Evolutionary conservation across 192 early-diverging fungal genomes (phyloP), one percentile per base, ranked within the genome.

Genomic region (Obelidium mucronatum): DNA sequence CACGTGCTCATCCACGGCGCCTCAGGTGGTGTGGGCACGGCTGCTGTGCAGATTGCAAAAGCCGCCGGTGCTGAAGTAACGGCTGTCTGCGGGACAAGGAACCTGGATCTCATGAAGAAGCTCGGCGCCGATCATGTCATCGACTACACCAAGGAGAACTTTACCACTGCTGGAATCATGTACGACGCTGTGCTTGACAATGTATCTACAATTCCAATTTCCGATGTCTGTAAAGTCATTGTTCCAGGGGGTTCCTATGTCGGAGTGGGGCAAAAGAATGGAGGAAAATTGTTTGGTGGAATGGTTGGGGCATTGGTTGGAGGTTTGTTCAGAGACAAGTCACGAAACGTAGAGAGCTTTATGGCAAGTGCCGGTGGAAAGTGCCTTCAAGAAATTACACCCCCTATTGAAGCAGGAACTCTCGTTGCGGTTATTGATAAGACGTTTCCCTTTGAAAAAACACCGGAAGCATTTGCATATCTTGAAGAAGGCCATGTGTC

Each of bases 1-100:
- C 87, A 86, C 77, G 91, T 94, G 40, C 83, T 97, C 42, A 87
- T 96, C 31, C 94, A 97, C 79, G 96, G 93, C 6, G 96, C 91
- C 3, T 94, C 94, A n/a, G 91, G 91, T 37, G 94, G 94, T 48
- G 94, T 97, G 1, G 94, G 96, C 24, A 83, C 93, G 22, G 91
- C 91, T n/a, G 94, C 94, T 0, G 90, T 97, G 39, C 96, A 97
- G 79, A 92, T 97, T 33, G 75, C 71, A 4, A 90, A 91, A 40
- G 77, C 79, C 1, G 19, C 83, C 31, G 85, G 88, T 15, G 87
- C 87, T 3, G 58, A 89, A 36, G 87, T 89, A 8, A 81, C 84
- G 24, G 89, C 77, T 11, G 80, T 89, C 33, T 90, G 89, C 63
- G 83, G 82, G 3, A 78, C 78, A 35, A 77, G 63, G 33, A 90